Base-by-base conservation (phyloP, 805 yeast genomes). In the Candida piceae region DNA sequence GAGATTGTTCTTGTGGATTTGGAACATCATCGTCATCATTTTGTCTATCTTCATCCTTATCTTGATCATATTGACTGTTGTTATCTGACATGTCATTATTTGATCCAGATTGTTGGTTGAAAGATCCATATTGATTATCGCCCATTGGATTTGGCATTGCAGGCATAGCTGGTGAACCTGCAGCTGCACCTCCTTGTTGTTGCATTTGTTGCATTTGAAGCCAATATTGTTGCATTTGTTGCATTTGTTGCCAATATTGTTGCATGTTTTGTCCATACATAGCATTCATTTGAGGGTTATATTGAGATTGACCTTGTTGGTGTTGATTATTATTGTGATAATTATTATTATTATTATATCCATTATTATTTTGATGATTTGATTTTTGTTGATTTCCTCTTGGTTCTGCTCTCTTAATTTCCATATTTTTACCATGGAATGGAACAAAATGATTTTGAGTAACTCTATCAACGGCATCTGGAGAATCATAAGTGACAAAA, bases 401-500 rank as follows among this genome's bases (percentile, higher is more conserved):
- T 50, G 90, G 89, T 57, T 80, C 89, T 3, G 93, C 93, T 57
- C 87, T 74, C 55, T 84, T 84, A 43, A 84, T 84, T 61, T 84
- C 93, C 76, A 84, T 81, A 38, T 80, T 72, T 53, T 83, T 85
- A 32, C 95, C 96, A 55, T 87, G 88, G 52, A 90, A 79, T 39
- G 80, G 78, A 46, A 90, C 74, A 55, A 78, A 87, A 60, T 83
- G 84, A 60, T 82, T 83, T 40, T 79, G 82, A 38, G 93, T 80
- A 38, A 86, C 95, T 49, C 79, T 72, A 53, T 89, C 97, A 31
- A 90, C 96, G 12, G 96, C 96, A 31, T 83, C 89, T 16, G 95
- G 94, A 15, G 94, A 77, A 55, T 90, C 97, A 63, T 84, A 90
- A 11, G 98, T 90, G 45, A 90, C 88, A 61, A 90, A 90, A 1